Conservation (phyloP, 441 rosid species). For the Corymbia calophylla region DNA sequence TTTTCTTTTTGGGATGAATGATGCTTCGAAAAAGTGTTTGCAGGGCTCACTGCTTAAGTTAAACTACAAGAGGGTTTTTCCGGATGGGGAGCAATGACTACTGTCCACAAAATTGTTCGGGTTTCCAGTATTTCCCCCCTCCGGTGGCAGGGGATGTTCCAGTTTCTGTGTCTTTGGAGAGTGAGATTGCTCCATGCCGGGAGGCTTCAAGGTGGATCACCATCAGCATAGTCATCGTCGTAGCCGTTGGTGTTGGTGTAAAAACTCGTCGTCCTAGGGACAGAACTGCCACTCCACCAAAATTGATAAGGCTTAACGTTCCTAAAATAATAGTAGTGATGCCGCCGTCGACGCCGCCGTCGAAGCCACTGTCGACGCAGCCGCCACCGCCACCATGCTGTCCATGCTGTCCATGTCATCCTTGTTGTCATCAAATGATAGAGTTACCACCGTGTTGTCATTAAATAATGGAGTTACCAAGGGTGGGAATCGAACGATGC, state of each 20-base stretch:
- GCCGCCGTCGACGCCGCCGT: too few species aligned
- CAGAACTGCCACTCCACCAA: too few species aligned
- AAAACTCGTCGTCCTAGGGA: too few species aligned
- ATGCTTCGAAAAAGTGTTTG: background rate
- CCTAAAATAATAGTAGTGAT: accelerated
- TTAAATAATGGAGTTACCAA: too few species aligned
- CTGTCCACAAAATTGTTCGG: background rate
- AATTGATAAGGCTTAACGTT: too few species aligned
- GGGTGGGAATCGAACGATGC: too few species aligned
- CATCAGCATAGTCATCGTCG: background rate
- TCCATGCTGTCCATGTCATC: too few species aligned
- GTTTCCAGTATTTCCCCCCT: background rate
- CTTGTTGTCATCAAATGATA: too few species aligned
- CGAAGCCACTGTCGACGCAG: too few species aligned
- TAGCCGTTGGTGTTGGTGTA: background rate
- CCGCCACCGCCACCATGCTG: too few species aligned
- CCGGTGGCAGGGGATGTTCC: background rate
- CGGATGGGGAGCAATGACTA: background rate
- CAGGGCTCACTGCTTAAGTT: background rate
- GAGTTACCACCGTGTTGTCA: too few species aligned
- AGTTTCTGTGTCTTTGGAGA: background rate
- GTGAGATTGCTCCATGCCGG: background rate
- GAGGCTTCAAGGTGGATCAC: background rate
- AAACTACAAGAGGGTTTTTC: background rate
- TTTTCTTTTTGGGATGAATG: too few species aligned